Evolutionary conservation across 768 basidiomycete genomes (phyloP).

Genomic region (Rhizopogon sp.): DNA sequence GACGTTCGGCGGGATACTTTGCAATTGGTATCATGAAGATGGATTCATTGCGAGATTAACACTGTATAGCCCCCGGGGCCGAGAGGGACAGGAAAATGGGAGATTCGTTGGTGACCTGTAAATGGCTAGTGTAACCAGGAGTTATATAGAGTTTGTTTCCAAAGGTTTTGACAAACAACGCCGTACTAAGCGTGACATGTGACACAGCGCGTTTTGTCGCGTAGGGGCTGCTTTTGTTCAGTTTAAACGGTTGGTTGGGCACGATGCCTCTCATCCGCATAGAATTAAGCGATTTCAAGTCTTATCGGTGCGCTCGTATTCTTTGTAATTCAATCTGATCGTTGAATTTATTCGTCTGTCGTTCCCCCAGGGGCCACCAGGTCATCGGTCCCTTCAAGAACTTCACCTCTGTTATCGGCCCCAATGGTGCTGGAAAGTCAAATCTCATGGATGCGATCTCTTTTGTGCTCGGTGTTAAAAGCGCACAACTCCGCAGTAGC

Average conservation of each 20-base stretch:
- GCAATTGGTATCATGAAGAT: too few relatives aligned
- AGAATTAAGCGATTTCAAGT: slow-evolving; percentile 96
- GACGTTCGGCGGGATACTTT: too few relatives aligned
- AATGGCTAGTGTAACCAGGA: too few relatives aligned
- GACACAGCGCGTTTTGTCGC: background rate
- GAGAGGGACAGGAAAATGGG: too few relatives aligned
- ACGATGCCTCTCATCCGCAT: slow-evolving; percentile 79
- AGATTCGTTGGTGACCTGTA: too few relatives aligned
- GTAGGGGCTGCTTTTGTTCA: background rate
- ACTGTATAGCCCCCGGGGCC: too few relatives aligned
- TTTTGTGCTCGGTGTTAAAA: slow-evolving; percentile 96
- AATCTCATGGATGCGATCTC: slow-evolving; percentile 99
- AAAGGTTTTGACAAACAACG: slow-evolving; percentile 1
- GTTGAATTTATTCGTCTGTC: background rate
- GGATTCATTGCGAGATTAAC: too few relatives aligned
- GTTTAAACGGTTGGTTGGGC: background rate
- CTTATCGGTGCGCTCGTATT: slow-evolving; percentile 59
- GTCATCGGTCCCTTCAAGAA: slow-evolving; percentile 86
- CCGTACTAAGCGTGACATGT: background rate
- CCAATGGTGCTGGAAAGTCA: slow-evolving; percentile 98
- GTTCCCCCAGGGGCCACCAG: slow-evolving; percentile 59
- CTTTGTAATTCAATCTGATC: slow-evolving; percentile 1
- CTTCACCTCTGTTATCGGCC: slow-evolving; percentile 96
- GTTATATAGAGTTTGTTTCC: background rate
- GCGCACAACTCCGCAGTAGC: slow-evolving; percentile 85